Evolutionary conservation across 106 monocot genomes (phyloP), one percentile per base, ranked within the genome.

Genomic region (Cymbidium sinense): DNA sequence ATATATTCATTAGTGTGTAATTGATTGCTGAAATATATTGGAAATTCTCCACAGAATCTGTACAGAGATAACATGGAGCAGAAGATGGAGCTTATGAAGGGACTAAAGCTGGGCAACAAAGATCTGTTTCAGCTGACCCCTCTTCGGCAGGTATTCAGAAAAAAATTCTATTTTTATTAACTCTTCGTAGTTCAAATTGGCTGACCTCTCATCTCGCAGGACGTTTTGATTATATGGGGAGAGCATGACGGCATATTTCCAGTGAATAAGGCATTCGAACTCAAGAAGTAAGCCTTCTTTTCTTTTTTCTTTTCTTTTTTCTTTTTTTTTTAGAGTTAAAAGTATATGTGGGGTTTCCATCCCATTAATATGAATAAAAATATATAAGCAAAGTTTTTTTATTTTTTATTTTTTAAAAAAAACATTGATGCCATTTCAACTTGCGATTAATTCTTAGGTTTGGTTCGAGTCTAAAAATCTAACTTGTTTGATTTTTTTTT

Each of bases 51-150:
- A 75, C 85, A 91, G 90, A 81, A 64, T 75, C 77, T 91, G 0
- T 84, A 50, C 80, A 64, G 12, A 4, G 78, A 74, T 19, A 91
- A 88, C 70, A 4, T 83, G 65, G 82, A 88, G 62, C 73, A 80
- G 69, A 91, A 91, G 67, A 64, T 65, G n/a, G 82, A 91, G 61
- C 84, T 91, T 17, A 77, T 91, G 15, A 76, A 82, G 64, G 88
- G 79, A 54, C 2, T 86, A 21, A 79, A 81, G n/a, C 43, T 86
- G 0, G 84, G 79, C 33, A 79, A 80, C 50, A 80, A 88, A 44
- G 83, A 87, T 44, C 77, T 82, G 70, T 86, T 86, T 77, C 81
- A 86, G 43, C 74, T 88, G 8, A 86, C 86, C 75, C 91, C 88
- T 36, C 78, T 87, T 8, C 52, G 74, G 34, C 84, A 82, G 81